Percentiles rank a stretch among this genome's conserved stretches.
These are phyloP conservation scores for Suhomyces pyralidae DNA, from an alignment of 805 yeast genomes.

Conservation along the genomic window DNA sequence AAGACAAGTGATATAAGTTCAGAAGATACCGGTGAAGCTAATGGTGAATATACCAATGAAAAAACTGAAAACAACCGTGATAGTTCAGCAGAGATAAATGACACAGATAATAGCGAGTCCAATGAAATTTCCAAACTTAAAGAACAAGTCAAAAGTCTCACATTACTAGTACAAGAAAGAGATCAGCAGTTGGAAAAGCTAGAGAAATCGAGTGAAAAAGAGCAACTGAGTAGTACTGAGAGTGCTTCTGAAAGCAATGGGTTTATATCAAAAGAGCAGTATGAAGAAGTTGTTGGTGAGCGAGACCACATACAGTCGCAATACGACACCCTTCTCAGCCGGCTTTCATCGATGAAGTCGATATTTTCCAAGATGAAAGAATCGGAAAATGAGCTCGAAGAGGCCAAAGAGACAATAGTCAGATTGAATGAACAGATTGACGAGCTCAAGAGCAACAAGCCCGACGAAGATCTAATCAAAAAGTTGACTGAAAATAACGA, in stretches of 20 bases:
- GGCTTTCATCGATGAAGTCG: conserved; percentile 70
- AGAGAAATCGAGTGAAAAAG: no score
- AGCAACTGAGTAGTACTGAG: conserved; percentile 18
- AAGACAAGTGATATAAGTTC: neutral
- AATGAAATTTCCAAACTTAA: conserved; percentile 1
- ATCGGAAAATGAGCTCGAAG: conserved; percentile 59
- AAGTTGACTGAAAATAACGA: conserved; percentile 20
- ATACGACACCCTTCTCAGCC: conserved; percentile 59
- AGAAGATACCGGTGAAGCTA: no score
- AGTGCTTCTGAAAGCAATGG: neutral
- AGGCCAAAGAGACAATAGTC: conserved; percentile 42
- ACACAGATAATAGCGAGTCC: neutral
- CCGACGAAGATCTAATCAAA: neutral
- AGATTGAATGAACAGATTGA: conserved; percentile 8
- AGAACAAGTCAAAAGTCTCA: conserved; percentile 6
- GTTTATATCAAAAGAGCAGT: neutral
- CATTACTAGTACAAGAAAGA: conserved; percentile 2
- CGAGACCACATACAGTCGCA: conserved; percentile 56
- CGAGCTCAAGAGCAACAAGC: conserved; percentile 7
- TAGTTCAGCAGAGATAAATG: neutral
- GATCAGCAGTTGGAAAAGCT: conserved; percentile 24
- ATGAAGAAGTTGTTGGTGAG: conserved; percentile 27
- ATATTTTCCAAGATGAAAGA: conserved; percentile 72
- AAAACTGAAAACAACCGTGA: neutral
- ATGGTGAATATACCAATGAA: neutral